phyloP scores from a whole-genome alignment of 2,329 filamentous ascomycete species.

The Aureobasidium uvarum region DNA sequence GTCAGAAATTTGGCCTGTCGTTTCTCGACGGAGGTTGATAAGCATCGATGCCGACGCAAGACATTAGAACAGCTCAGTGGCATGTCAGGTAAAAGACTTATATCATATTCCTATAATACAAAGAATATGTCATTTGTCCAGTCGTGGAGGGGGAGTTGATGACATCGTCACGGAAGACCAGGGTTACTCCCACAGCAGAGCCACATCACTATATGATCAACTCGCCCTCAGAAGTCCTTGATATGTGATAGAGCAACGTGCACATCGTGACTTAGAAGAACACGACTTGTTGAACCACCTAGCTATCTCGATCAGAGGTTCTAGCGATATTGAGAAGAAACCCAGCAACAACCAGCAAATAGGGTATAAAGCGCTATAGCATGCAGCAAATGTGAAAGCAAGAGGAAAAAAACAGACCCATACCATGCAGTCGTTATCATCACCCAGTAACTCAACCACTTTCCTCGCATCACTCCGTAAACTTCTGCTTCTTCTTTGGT shows the following conservation, averaged over 20 bases:
- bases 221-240: neutral
- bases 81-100: too few relatives aligned
- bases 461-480: neutral
- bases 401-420: neutral
- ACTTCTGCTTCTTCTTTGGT: slow-evolving; percentile 35
- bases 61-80: too few relatives aligned
- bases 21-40: too few relatives aligned
- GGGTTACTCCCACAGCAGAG: neutral
- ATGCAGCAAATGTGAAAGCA: slow-evolving; percentile 3
- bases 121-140: neutral
- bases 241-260: neutral
- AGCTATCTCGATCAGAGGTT: neutral
- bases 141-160: neutral
- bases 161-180: neutral
- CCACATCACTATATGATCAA: neutral
- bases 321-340: neutral
- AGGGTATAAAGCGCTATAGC: slow-evolving; percentile 17
- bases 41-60: too few relatives aligned
- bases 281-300: neutral
- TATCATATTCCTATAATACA: neutral
- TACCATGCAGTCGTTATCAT: neutral
- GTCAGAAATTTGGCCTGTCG: too few relatives aligned
- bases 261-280: neutral
- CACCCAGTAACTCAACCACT: neutral
- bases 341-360: neutral